Base-by-base conservation (phyloP, 2,329 filamentous ascomycete species). In the Phaeosphaeria sp. region DNA sequence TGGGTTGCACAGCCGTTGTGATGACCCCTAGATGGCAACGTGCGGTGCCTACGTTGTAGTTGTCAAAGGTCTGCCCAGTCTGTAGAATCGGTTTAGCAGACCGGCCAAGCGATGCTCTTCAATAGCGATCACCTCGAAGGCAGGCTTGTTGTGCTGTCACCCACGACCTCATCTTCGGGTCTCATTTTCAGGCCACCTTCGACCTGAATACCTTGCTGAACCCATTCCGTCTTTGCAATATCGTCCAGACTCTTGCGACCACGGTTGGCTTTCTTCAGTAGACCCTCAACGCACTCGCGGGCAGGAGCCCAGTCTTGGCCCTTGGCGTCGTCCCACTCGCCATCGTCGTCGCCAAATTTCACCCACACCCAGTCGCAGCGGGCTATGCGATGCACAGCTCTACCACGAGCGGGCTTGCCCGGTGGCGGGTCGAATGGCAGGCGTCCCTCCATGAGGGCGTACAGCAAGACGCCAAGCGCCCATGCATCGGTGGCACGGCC, bases 301-400 rank as follows among this genome's bases (percentile, higher is more conserved):
- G 92, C 93, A 0, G 91, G 92, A 39, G 88, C 83, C 52, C 96
- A 84, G 1, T 85, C 89, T 50, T 81, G 82, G 6, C 85, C 87
- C 61, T 85, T 88, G 66, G 86, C 82, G 2, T 83, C 83, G 49
- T 97, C 92, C 83, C 96, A 95, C 54, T 97, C 92, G 36, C 92
- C 93, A 54, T 96, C 91, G 11, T 90, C 87, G 56, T 93, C 89
- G 1, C 89, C 92, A 72, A 90, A 97, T 59, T 90, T 87, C 60
- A 92, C 88, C 95, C 95, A 99, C 48, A 90, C 88, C 95, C 95
- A 99, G 73, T 99, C 95, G 50, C 93, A 91, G 36, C 95, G 85
- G 1, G 95, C 95, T 60, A 99, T 98, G n/a, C 93, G 89, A 74
- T 99, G 95, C 52, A 90, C 94, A 0, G 92, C 94, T 54, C 92